Percentiles rank a stretch among this genome's conserved stretches.
phyloP scores from a whole-genome alignment of 2,329 filamentous ascomycete species.

The Raffaelea arxii region DNA sequence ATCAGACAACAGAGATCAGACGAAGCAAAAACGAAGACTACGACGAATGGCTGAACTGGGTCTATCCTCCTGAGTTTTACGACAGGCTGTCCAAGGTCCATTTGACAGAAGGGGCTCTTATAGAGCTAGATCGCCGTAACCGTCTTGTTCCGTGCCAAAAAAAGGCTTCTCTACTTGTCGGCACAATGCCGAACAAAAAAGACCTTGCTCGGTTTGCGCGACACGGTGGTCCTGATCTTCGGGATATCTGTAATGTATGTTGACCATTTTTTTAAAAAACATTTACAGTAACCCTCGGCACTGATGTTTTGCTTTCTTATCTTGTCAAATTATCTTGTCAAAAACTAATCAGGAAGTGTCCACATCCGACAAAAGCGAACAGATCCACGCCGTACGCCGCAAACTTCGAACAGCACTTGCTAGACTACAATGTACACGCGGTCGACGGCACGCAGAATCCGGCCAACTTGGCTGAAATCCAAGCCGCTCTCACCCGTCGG shows the following conservation, averaged over 20 bases:
- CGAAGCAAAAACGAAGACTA: too few species aligned
- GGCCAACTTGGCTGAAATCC: constrained; percentile 21
- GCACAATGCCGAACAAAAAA: neutral
- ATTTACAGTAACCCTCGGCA: too few species aligned
- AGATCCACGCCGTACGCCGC: constrained; percentile 20
- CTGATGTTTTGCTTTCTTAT: too few species aligned
- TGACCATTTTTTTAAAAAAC: neutral
- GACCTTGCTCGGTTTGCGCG: constrained; percentile 16
- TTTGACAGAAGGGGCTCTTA: constrained; percentile 7
- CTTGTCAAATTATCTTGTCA: neutral
- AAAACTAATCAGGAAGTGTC: neutral
- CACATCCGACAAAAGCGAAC: constrained; percentile 13
- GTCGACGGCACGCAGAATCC: constrained; percentile 17
- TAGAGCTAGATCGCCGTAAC: constrained; percentile 7
- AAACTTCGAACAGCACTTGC: constrained; percentile 26
- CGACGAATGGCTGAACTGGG: too few species aligned
- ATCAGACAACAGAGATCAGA: too few species aligned
- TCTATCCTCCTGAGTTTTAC: constrained; percentile 10
- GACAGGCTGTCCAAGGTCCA: constrained; percentile 8
- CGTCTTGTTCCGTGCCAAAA: neutral
- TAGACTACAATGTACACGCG: constrained; percentile 23
- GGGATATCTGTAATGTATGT: constrained; percentile 15
- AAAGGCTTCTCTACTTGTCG: neutral
- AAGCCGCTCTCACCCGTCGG: constrained; percentile 16
- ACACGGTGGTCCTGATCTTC: constrained; percentile 17